Evolutionary conservation across 257 asterid genomes (phyloP), one percentile per base, ranked within the genome.

Genomic region (Plantago major): DNA sequence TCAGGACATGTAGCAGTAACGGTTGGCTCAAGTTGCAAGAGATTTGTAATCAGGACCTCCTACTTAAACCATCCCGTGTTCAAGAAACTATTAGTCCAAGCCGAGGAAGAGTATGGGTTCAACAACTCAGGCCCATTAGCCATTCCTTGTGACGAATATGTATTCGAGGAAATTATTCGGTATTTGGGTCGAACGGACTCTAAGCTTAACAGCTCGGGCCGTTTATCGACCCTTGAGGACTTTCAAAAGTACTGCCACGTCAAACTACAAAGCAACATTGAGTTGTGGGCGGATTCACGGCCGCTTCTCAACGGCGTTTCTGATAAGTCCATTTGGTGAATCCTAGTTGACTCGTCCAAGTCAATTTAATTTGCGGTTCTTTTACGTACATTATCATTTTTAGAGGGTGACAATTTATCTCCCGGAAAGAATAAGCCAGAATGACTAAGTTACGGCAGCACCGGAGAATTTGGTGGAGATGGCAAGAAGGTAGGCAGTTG

Each of bases 281-380:
- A 83, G 16, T 56, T 71, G 8, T 84, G 84, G 86, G 73, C 83
- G 63, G 95, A 86, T 17, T 81, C 95, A 0, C 61, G 85, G 53
- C 82, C 95, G 3, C 84, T 86, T n/a, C 58, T 86, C 73, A 76
- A 83, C 48, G 79, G 79, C 13, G 77, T 53, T n/a, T 26, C 75
- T 8, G 72, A 72, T 62, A 62, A 59, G 49, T 45, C 73, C 56
- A 38, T 62, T 43, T 78, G 76, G 64, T 74, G 67, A 74, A 6
- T 37, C 60, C 50, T 49, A 58, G 66, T 62, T 19, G 74, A 66
- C 76, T 58, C 69, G 64, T 26, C 14, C 46, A 67, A 64, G 54
- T 12, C 42, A 13, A 16, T 4, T 61, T 47, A 13, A n/a, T 63
- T 43, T 11, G 67, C 62, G 14, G 43, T 42, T 71, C 10, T 43